Base-by-base conservation (phyloP, 305 asterid genomes). In the Andrographis paniculata region DNA sequence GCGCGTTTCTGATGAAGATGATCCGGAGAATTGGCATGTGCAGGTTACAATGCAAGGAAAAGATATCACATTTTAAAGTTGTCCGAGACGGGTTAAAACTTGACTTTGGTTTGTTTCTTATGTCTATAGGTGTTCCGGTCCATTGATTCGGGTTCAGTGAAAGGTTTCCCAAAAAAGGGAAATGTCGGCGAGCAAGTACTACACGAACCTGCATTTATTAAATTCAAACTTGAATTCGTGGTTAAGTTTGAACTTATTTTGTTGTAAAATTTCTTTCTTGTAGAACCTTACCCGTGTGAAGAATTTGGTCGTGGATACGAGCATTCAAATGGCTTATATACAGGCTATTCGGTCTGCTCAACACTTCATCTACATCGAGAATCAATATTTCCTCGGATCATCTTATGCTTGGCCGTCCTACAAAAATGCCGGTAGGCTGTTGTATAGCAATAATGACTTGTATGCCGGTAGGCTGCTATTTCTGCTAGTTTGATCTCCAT, bases 1-100 rank as follows among this genome's bases (percentile, higher is more conserved):
- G 62, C 78, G 82, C 95, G 79, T 73, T 64, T 56, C 84, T 50
- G 36, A 65, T 28, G 89, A 86, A 75, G 73, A 76, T 4, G 89
- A 91, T 75, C 95, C 80, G 11, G 87, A 91, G 61, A 80, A 83
- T 52, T 91, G 99, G 99, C 85, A 91, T 61, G 85, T 83, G 66
- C 99, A 91, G 99, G 99, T 91, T 58, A 41, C 13, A 18, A 27
- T 33, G n/a, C 2, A 33, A 6, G 38, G 12, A 33, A 33, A 33
- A 6, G 4, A 24, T 28, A 16, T 27, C 0, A 14, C 6, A n/a
- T 24, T 45, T 18, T 45, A 16, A n/a, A 27, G 52, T 27, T 12
- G 37, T 6, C 48, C 55, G 8, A 19, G 39, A 33, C 11, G 15
- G 30, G 35, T 35, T 22, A 43, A 45, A 42, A 33, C 51, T 45